Conservation (phyloP, 768 basidiomycete genomes). For the Boletus huronensis region DNA sequence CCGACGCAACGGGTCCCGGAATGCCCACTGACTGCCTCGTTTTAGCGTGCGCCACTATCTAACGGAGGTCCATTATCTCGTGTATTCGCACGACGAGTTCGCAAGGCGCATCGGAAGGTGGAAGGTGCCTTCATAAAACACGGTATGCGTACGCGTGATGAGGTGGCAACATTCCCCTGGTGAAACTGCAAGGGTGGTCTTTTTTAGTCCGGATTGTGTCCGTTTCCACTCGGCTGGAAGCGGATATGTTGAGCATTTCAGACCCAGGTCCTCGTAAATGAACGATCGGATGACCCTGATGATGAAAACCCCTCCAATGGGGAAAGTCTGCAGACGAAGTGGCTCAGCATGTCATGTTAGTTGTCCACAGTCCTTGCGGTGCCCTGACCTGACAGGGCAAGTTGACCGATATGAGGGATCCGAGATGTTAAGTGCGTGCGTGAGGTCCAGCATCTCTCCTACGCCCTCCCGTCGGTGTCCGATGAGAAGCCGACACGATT, state of each 20-base stretch:
- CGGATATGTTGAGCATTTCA: not conserved
- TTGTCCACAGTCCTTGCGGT: conserved; percentile 2
- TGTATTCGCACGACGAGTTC: conserved; percentile 23
- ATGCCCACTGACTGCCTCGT: not conserved
- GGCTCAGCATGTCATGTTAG: not conserved
- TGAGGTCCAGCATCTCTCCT: not conserved
- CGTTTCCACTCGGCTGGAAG: not conserved
- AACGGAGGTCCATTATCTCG: conserved; percentile 2
- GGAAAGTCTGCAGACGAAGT: not conserved
- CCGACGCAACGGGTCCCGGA: not conserved
- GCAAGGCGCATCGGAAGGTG: not conserved
- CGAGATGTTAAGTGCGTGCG: not conserved
- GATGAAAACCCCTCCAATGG: not conserved
- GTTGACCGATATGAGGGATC: not conserved
- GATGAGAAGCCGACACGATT: conserved; percentile 27
- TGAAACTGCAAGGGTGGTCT: not conserved
- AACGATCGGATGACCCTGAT: conserved; percentile 10
- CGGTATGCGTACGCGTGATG: conserved; percentile 1
- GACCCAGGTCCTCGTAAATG: not conserved
- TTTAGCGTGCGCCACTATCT: conserved; percentile 18
- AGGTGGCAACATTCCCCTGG: not conserved
- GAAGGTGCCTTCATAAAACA: conserved; percentile 18
- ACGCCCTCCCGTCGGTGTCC: conserved; percentile 7
- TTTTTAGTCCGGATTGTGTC: conserved; percentile 14
- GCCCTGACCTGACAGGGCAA: not conserved